Percentiles rank a stretch among this genome's conserved stretches.
phyloP scores from a whole-genome alignment of 192 early-diverging fungal species.

The Jimgerdemannia lactiflua region DNA sequence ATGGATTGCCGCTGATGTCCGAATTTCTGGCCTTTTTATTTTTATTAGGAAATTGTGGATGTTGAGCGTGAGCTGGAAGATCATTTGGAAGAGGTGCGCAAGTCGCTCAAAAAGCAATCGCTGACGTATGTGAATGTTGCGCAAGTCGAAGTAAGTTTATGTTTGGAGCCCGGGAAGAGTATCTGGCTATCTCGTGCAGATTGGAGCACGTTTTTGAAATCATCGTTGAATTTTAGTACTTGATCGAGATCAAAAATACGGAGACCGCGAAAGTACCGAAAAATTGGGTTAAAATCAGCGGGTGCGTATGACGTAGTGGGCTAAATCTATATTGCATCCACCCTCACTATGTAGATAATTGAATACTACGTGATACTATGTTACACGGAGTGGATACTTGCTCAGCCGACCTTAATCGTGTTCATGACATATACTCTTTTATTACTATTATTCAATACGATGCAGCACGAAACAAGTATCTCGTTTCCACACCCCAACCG shows the following conservation, averaged over 20 bases:
- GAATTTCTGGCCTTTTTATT: not conserved
- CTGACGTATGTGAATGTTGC: conserved; percentile 64
- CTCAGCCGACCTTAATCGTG: not conserved
- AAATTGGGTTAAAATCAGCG: conserved; percentile 68
- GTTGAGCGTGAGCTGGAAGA: conserved; percentile 56
- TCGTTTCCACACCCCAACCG: conserved; percentile 62
- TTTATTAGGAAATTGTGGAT: conserved; percentile 37
- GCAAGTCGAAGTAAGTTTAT: conserved; percentile 50
- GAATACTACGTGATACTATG: too few relatives aligned
- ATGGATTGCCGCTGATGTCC: not conserved
- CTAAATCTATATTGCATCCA: too few relatives aligned
- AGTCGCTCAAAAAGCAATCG: conserved; percentile 35
- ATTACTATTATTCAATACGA: not conserved
- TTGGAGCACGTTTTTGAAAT: not conserved
- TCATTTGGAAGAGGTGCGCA: conserved; percentile 47
- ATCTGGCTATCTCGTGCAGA: too few relatives aligned
- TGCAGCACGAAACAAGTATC: conserved; percentile 61
- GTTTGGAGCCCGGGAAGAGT: too few relatives aligned
- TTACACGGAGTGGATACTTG: too few relatives aligned
- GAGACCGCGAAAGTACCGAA: conserved; percentile 56
- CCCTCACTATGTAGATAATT: too few relatives aligned
- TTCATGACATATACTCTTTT: not conserved
- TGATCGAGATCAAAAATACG: conserved; percentile 67
- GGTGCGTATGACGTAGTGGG: not conserved
- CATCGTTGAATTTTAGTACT: conserved; percentile 35